phyloP scores from a whole-genome alignment of 768 basidiomycete species.

The Lentinula raphanica region DNA sequence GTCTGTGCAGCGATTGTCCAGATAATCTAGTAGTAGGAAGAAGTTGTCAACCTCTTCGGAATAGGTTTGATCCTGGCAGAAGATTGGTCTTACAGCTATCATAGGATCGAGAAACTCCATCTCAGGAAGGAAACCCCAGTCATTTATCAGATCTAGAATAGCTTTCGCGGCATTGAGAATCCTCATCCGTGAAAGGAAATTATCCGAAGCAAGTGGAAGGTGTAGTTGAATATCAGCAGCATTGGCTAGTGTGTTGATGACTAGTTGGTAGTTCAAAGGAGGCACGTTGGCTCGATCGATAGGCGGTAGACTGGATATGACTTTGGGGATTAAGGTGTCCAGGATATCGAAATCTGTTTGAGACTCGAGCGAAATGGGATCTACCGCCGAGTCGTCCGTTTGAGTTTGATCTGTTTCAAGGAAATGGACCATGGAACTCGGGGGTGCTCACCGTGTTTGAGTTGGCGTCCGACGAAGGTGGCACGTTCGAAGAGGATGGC shows the following conservation, averaged over 20 bases:
- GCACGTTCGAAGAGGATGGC: slow-evolving; percentile 32
- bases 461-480: slow-evolving; percentile 12
- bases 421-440: too few relatives aligned
- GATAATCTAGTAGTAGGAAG: too few relatives aligned
- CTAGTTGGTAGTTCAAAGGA: slow-evolving; percentile 19
- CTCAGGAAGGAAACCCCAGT: slow-evolving; percentile 3
- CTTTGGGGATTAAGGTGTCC: slow-evolving; percentile 22
- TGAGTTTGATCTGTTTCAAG: too few relatives aligned
- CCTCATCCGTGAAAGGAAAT: slow-evolving; percentile 7
- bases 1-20: neutral
- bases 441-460: slow-evolving; percentile 13
- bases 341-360: slow-evolving; percentile 15
- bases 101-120: slow-evolving; percentile 14
- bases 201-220: slow-evolving; percentile 13
- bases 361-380: neutral
- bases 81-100: slow-evolving; percentile 8
- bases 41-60: neutral
- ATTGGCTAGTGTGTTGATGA: slow-evolving; percentile 28
- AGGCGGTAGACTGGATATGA: slow-evolving; percentile 14
- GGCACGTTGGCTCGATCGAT: slow-evolving; percentile 13
- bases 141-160: slow-evolving; percentile 10
- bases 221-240: slow-evolving; percentile 29
- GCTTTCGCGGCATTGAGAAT: slow-evolving; percentile 10
- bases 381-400: neutral
- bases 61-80: neutral